These are phyloP conservation scores for Stagonosporopsis vannaccii DNA, from an alignment of 2,329 filamentous ascomycete species.

Conservation along the genomic window DNA sequence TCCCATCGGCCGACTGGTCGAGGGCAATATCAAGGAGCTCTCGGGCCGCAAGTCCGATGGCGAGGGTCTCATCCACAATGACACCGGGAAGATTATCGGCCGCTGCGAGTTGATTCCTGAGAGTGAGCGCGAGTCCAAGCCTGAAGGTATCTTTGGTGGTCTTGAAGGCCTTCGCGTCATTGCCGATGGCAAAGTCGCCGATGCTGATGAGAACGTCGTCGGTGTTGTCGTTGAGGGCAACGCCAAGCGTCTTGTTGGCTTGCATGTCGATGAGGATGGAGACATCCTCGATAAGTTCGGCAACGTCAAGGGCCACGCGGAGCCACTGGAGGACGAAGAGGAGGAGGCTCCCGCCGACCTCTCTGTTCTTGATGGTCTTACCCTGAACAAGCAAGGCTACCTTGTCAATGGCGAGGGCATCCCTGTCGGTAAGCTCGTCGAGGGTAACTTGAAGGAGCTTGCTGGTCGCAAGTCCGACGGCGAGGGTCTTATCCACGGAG, in stretches of 20 bases:
- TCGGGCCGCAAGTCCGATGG: conserved; percentile 75
- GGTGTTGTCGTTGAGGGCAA: conserved; percentile 65
- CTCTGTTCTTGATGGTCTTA: conserved; percentile 61
- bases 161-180: conserved; percentile 58
- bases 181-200: conserved; percentile 57
- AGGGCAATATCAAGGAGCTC: conserved; percentile 70
- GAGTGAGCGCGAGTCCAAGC: conserved; percentile 64
- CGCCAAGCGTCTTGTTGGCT: conserved; percentile 64
- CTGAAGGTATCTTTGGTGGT: conserved; percentile 60
- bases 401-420: conserved; percentile 62
- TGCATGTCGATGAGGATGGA: conserved; percentile 68
- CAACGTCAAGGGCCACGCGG: conserved; percentile 67
- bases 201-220: conserved; percentile 59
- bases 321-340: conserved; percentile 59
- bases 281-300: conserved; percentile 68
- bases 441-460: conserved; percentile 64
- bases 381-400: conserved; percentile 65
- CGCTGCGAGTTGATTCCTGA: conserved; percentile 72
- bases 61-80: conserved; percentile 74
- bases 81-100: conserved; percentile 73
- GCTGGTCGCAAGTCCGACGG: conserved; percentile 63
- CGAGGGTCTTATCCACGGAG: conserved; percentile 64
- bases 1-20: conserved; percentile 68
- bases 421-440: conserved; percentile 63
- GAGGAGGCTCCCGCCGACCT: conserved; percentile 57